Evolutionary conservation across 768 basidiomycete species (phyloP), one percentile per base, ranked within the genome.

Genomic region (Boletus sp.): DNA sequence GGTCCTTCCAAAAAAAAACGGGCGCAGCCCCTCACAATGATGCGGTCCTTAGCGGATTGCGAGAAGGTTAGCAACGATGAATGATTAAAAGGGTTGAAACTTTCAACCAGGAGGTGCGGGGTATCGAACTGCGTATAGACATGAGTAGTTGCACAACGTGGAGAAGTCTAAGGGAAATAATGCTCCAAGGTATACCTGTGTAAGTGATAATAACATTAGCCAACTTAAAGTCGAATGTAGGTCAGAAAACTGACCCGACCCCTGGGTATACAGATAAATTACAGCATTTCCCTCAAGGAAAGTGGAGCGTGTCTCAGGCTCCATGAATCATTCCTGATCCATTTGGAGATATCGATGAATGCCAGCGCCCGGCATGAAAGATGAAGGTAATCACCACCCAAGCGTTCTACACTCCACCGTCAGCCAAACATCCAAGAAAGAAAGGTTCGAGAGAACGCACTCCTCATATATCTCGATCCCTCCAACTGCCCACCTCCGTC

Each of bases 401-500:
- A 71, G 72, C 30, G 67, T 64, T 48, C 69, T 71, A 29, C 30
- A 37, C 18, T 20, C 29, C 39, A 41, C 20, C 14, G n/a, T 67
- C 57, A 70, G 57, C 47, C 40, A 52, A 50, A 4, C 15, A 24
- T 29, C 78, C 78, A 0, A 63, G 11, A 20, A 46, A 32, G 37
- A 54, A 50, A 42, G 36, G 15, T 12, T 9, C 1, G 3, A 28
- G 8, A 55, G 30, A 48, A 76, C 75, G 54, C 51, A 78, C 74
- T 78, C 77, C 54, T 77, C 74, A 28, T 77, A 71, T 33, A 78
- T 63, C 60, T 77, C 74, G 56, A 78, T 66, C 39, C 77, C 77
- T 47, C 77, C 77, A 12, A 76, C 71, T 2, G 68, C 66, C 67
- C 71, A 70, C 50, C 70, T 60, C 56, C 70, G 58, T 36, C 65